Base-by-base conservation (phyloP, 208 protist species). In the Trichomonas gallinae region DNA sequence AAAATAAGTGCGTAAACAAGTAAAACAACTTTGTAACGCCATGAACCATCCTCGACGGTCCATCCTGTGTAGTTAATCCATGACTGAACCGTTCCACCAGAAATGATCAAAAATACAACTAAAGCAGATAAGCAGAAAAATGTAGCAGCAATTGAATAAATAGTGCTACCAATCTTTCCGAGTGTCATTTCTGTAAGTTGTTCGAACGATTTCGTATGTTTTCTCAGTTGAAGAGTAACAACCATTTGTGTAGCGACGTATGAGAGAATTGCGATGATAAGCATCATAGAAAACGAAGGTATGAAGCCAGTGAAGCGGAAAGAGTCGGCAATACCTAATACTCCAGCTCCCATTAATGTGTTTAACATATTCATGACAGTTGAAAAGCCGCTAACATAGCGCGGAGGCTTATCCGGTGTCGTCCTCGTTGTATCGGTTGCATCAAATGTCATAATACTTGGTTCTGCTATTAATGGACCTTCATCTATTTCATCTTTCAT, bases 281-380 rank as follows among this genome's bases (percentile, higher is more conserved):
- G 42, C 87, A 93, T 93, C 17, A 93, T n/a, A 9, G 44, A 4
- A 38, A 93, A 42, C 13, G 87, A 93, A 2, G n/a, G 26, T 2
- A 34, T 10, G 3, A 93, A 38, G 17, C 87, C 87, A 48, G 44
- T 58, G 31, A 51, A 93, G 3, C 13, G 34, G 13, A 93, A 48
- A 9, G 87, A 51, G 31, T 51, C 44, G 2, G 87, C 42, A 93
- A 93, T 93, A 31, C 44, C 26, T 0, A 93, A 42, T 48, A 93
- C 13, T 58, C 44, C 87, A 51, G 87, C 42, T 6, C 87, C 87
- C 11, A 93, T 44, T 48, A 93, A 44, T 6, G 87, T 48, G 44
- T 93, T 93, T 58, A 93, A 38, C 26, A 93, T 34, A 38, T 93
- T 93, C 87, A 93, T 93, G 45, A 93, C 87, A 44, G 87, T 93